Evolutionary conservation across 75 land plant genomes (phyloP).

Genomic region (Larix kaempferi): DNA sequence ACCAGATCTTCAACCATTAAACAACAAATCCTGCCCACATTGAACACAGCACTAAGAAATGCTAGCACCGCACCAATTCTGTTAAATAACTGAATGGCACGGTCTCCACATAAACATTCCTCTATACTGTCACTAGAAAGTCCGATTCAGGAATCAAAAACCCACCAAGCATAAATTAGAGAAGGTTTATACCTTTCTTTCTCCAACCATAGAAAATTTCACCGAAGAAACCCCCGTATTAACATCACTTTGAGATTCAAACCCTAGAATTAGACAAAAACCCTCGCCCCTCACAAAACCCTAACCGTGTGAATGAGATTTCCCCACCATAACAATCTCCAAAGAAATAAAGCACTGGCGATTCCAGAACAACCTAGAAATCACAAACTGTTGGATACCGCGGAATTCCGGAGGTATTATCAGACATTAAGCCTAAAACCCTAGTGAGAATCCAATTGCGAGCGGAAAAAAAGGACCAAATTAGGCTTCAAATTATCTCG

Average conservation of each 20-base stretch:
- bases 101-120: too few relatives aligned
- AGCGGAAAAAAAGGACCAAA: neutral
- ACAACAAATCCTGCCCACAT: neutral
- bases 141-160: neutral
- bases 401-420: neutral
- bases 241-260: neutral
- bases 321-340: neutral
- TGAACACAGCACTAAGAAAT: neutral
- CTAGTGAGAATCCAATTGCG: neutral
- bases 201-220: neutral
- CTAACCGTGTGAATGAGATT: neutral
- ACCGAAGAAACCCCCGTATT: neutral
- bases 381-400: neutral
- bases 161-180: neutral
- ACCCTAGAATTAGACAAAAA: neutral
- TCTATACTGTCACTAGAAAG: too few relatives aligned
- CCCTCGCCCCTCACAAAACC: slow-evolving; percentile 1
- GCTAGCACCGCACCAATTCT: too few relatives aligned
- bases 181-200: neutral
- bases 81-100: too few relatives aligned
- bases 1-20: neutral
- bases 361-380: neutral
- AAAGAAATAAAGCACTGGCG: neutral
- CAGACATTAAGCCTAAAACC: neutral
- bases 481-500: neutral